Conservation (phyloP, 148 eudicot species). For the Amaranthus palmeri region DNA sequence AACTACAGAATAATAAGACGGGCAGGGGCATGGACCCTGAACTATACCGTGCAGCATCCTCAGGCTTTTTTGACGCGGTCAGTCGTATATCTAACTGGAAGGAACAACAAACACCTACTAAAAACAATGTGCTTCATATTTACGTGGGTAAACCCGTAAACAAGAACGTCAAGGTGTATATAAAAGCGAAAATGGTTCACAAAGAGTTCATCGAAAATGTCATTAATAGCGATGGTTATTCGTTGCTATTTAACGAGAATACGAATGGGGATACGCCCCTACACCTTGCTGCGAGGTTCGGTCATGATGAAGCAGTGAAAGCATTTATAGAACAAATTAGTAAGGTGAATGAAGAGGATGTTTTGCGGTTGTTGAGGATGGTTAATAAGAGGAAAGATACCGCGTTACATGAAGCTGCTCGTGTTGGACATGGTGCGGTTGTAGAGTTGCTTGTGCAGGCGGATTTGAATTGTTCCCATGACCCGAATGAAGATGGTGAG, state of each 20-base stretch:
- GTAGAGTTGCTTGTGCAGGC: constrained; percentile 4
- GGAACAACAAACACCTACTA: not conserved
- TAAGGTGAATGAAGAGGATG: not conserved
- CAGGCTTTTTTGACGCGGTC: not conserved
- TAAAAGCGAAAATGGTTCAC: not conserved
- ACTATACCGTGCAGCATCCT: constrained; percentile 6
- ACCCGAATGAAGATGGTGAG: not conserved
- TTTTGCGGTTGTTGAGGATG: not conserved
- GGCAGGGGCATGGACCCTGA: not conserved
- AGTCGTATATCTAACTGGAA: not conserved
- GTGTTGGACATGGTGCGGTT: constrained; percentile 10
- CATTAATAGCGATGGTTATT: not conserved
- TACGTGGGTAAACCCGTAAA: not conserved
- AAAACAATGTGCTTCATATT: constrained; percentile 12
- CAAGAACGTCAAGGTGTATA: not conserved
- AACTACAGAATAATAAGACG: too few species aligned
- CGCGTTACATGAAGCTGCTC: constrained; percentile 21
- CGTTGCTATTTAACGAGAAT: not conserved
- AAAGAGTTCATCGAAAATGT: not conserved
- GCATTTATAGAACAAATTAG: not conserved
- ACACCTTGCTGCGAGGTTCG: constrained; percentile 17
- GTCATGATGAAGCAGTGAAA: not conserved
- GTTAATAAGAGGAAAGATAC: not conserved
- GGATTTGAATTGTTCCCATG: not conserved
- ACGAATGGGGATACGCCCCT: constrained; percentile 8